phyloP scores from a whole-genome alignment of 164 flowering plant genomes.

The Tinospora cordifolia region DNA sequence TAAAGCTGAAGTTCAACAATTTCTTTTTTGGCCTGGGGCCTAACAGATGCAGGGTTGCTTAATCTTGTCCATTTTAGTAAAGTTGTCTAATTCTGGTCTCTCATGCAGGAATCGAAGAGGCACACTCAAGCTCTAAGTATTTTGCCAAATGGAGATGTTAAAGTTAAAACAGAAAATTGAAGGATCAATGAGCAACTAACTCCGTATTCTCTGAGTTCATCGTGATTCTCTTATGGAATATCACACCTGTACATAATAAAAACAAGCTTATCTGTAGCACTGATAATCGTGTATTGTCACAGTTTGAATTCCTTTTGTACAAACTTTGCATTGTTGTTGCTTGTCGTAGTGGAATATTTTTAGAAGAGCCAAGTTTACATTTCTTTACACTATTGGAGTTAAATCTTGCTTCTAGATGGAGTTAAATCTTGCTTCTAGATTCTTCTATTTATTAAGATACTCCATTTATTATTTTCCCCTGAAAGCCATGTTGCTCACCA shows the following conservation, averaged over 20 bases:
- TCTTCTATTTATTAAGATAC: background rate
- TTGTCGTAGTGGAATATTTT: background rate
- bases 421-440: background rate
- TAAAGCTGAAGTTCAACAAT: background rate
- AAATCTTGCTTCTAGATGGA: too few species aligned
- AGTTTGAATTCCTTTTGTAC: constrained; percentile 8
- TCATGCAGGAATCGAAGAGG: constrained; percentile 62
- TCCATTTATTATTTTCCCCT: constrained; percentile 10
- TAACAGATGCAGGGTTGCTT: background rate
- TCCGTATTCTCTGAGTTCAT: background rate
- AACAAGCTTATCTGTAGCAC: background rate
- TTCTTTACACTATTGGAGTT: background rate
- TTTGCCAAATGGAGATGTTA: constrained; percentile 74
- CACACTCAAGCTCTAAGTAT: constrained; percentile 56
- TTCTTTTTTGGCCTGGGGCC: background rate
- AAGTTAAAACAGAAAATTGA: constrained; percentile 55
- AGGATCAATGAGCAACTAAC: background rate
- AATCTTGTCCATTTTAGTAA: background rate
- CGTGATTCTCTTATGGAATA: background rate
- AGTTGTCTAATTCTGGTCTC: background rate
- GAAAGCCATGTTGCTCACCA: constrained; percentile 14
- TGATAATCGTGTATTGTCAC: background rate
- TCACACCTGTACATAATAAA: background rate
- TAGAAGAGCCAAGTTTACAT: background rate
- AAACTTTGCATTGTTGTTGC: background rate